Conservation (phyloP, 1,284 basidiomycete genomes). For the Vanrija sp. region DNA sequence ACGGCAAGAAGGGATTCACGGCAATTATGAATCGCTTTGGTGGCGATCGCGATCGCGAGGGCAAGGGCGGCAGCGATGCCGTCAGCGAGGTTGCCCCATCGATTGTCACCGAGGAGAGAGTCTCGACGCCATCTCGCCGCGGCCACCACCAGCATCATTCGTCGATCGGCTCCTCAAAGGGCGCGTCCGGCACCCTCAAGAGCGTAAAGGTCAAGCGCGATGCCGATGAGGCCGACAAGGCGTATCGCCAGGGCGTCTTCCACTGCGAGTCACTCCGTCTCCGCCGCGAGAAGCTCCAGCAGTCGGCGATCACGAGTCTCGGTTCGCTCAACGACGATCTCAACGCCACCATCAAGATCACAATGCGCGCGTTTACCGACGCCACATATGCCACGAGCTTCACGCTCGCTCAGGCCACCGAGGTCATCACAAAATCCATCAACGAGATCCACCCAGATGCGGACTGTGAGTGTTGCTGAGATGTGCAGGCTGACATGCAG, state of each 20-base stretch:
- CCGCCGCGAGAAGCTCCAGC: conserved; percentile 72
- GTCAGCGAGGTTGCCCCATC: conserved; percentile 10
- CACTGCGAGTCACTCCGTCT: conserved; percentile 89
- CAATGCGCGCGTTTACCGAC: conserved; percentile 69
- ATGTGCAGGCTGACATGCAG: background rate
- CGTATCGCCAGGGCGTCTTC: conserved; percentile 86
- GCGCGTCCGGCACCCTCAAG: conserved; percentile 55
- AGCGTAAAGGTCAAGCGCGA: conserved; percentile 79
- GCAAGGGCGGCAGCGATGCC: conserved; percentile 3
- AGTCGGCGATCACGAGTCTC: conserved; percentile 77
- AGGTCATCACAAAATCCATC: conserved; percentile 52
- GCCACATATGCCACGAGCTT: conserved; percentile 56
- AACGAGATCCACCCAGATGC: conserved; percentile 65
- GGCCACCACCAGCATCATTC: background rate
- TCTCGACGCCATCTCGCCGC: background rate
- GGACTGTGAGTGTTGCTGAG: conserved; percentile 54
- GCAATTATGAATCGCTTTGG: conserved; percentile 46
- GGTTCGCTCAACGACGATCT: conserved; percentile 75
- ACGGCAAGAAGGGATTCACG: conserved; percentile 46
- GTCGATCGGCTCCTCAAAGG: background rate
- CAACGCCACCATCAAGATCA: conserved; percentile 60
- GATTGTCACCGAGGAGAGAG: too few species aligned
- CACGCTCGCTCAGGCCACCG: conserved; percentile 56
- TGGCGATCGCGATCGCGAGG: conserved; percentile 30
- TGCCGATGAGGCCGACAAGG: conserved; percentile 91